Evolutionary conservation across 129 eudicot genomes (phyloP).

Genomic region (Tagetes patula): DNA sequence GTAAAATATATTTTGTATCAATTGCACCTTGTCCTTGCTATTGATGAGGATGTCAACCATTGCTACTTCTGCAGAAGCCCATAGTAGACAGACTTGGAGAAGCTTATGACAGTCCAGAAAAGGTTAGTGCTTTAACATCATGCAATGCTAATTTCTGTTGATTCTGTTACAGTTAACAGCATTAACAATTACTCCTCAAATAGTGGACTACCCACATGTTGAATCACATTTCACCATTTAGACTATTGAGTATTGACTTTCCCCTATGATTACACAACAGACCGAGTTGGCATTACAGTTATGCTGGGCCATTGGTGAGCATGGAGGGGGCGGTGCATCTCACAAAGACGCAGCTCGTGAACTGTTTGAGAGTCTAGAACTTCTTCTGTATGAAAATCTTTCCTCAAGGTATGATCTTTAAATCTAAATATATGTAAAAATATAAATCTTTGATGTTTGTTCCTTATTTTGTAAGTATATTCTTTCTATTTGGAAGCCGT

Average conservation of each 20-base stretch:
- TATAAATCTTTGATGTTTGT: not conserved
- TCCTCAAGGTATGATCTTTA: conserved; percentile 60
- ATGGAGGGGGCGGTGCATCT: conserved; percentile 92
- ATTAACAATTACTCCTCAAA: not conserved
- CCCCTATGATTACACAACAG: conserved; percentile 40
- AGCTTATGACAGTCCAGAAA: conserved; percentile 83
- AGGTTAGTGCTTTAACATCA: conserved; percentile 45
- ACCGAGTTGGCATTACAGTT: conserved; percentile 94
- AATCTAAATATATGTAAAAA: conserved; percentile 5
- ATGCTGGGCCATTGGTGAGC: conserved; percentile 98
- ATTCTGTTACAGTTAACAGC: not conserved
- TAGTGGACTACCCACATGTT: not conserved
- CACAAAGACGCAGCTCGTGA: conserved; percentile 92
- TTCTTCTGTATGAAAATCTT: conserved; percentile 87
- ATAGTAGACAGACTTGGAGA: conserved; percentile 91
- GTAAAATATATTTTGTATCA: not conserved
- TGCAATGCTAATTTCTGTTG: not conserved
- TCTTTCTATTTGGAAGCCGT: conserved; percentile 49
- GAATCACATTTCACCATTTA: not conserved
- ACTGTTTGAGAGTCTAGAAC: conserved; percentile 92
- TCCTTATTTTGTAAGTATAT: conserved; percentile 22
- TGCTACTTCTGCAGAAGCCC: conserved; percentile 69
- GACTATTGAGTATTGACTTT: not conserved
- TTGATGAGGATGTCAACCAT: conserved; percentile 14
- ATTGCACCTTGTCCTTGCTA: conserved; percentile 11